Conservation (phyloP, 805 yeast genomes). For the Diddensiella santjacobensis region DNA sequence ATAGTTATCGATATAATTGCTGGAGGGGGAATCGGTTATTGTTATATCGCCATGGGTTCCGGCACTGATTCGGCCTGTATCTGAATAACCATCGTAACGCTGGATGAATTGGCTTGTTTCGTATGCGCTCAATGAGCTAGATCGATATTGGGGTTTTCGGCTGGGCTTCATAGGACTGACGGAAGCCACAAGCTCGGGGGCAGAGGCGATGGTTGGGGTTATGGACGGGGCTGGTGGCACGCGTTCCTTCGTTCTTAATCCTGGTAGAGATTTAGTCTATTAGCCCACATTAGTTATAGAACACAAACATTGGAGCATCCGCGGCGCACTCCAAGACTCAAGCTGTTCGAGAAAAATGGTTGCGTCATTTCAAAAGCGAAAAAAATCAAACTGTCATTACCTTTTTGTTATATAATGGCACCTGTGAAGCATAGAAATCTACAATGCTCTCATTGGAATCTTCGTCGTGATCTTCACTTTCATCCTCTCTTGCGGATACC, state of each 20-base stretch:
- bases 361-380: too few relatives aligned
- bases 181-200: conserved; percentile 17
- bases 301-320: too few relatives aligned
- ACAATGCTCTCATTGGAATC: not conserved
- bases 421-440: not conserved
- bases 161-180: conserved; percentile 4
- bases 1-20: not conserved
- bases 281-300: too few relatives aligned
- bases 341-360: too few relatives aligned
- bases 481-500: not conserved
- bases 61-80: not conserved
- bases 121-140: conserved; percentile 1
- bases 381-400: not conserved
- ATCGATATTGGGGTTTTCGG: not conserved
- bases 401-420: not conserved
- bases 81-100: not conserved
- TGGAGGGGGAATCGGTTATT: not conserved
- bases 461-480: not conserved
- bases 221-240: not conserved
- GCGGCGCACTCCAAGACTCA: too few relatives aligned
- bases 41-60: not conserved
- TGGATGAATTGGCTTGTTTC: not conserved
- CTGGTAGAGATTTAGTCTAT: not conserved
- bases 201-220: not conserved
- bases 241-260: not conserved